Conservation (phyloP, 2,329 filamentous ascomycete genomes). For the Penicillium freii region DNA sequence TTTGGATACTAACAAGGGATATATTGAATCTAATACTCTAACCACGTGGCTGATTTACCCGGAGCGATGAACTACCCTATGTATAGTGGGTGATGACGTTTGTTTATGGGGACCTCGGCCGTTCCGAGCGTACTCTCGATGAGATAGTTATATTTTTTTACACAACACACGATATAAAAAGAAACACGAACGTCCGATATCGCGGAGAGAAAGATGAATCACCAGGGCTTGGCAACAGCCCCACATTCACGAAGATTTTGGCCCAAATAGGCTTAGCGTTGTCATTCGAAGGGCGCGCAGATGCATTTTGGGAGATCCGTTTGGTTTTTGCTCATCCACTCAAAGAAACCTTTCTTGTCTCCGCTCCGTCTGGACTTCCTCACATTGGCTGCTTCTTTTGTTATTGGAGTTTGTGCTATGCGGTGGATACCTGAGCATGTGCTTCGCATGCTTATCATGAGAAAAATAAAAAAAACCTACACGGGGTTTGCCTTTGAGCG, state of each 20-base stretch:
- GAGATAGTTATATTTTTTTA: neutral
- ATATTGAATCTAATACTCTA: neutral
- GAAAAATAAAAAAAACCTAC: neutral
- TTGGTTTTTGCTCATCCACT: slow-evolving; percentile 6
- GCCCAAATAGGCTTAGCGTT: slow-evolving; percentile 27
- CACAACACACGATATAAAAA: neutral
- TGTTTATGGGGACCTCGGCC: neutral
- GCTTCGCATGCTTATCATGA: neutral
- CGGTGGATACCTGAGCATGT: neutral
- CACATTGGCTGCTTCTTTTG: neutral
- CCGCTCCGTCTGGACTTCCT: slow-evolving; percentile 4
- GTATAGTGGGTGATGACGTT: neutral
- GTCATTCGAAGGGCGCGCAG: slow-evolving; percentile 33
- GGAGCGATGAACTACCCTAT: neutral
- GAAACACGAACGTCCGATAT: slow-evolving; percentile 1
- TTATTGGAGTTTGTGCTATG: neutral
- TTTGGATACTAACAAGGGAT: neutral
- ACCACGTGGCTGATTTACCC: neutral
- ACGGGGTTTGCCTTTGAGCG: slow-evolving; percentile 1
- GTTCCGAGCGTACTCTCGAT: neutral
- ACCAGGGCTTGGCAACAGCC: slow-evolving; percentile 3
- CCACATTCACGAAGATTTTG: neutral
- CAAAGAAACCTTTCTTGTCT: neutral
- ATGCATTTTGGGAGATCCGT: slow-evolving; percentile 6
- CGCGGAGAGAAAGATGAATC: slow-evolving; percentile 7